Percentiles rank a stretch among this genome's conserved stretches.
These are phyloP conservation scores for Gossypium trilobum DNA, from an alignment of 441 rosid genomes.

Conservation along the genomic window DNA sequence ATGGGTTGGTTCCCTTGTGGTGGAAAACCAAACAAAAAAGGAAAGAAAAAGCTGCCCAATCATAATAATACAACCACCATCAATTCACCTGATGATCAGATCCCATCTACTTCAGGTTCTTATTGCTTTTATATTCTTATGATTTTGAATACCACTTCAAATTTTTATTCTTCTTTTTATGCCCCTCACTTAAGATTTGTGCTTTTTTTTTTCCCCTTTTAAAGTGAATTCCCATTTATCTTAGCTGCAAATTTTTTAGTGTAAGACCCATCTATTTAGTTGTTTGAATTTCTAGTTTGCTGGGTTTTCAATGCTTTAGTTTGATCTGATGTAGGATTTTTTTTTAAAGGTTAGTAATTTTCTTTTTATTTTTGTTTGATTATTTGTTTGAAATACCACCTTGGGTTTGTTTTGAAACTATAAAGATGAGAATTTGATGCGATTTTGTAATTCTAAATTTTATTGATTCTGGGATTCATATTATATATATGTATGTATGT, in stretches of 20 bases:
- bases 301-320: conserved; percentile 14
- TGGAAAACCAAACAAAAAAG: conserved; percentile 37
- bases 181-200: not conserved
- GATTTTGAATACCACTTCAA: not conserved
- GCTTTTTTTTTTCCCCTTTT: not conserved
- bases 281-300: conserved; percentile 10
- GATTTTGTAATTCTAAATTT: not conserved
- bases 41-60: conserved; percentile 23
- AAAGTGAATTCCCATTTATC: not conserved
- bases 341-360: not conserved
- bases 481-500: not conserved
- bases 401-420: conserved; percentile 4
- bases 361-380: not conserved
- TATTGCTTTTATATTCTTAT: not conserved
- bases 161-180: not conserved
- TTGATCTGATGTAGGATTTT: conserved; percentile 19
- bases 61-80: not conserved
- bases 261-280: not conserved
- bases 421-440: not conserved
- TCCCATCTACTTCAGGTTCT: conserved; percentile 46
- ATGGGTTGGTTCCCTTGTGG: conserved; percentile 55
- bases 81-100: conserved; percentile 31
- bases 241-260: not conserved
- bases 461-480: not conserved
- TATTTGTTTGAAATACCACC: not conserved